Base-by-base conservation (phyloP, 345 rosid genomes). In the Kandelia obovata region DNA sequence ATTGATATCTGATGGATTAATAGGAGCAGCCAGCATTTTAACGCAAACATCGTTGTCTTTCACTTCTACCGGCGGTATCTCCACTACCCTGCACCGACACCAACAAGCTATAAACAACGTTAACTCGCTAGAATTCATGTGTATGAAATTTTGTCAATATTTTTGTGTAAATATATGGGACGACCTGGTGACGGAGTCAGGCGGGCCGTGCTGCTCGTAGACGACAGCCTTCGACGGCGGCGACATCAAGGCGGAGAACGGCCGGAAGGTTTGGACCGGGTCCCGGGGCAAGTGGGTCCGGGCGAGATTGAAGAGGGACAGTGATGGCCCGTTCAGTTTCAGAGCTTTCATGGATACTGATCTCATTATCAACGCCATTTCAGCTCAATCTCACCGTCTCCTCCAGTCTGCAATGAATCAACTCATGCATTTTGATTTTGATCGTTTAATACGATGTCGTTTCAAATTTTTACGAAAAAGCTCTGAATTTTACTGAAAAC, bases 1-100 rank as follows among this genome's bases (percentile, higher is more conserved):
- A 67, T 93, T 93, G 30, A 93, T 84, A 79, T 91, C 97, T 11
- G 92, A 91, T 7, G 98, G 98, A 77, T 93, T 93, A 69, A 93
- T 88, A 10, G 98, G 97, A 66, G 94, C 77, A 37, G 96, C 98
- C 52, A 93, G 79, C 98, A 93, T 93, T 73, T 78, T 89, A 62
- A 91, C 91, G 69, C 97, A 93, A 51, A 88, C 91, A 67, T 89
- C 91, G 32, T 83, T 82, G 67, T 83, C 92, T 84, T 82, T 89
- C 70, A 89, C 84, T 83, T 84, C 85, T 9, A 88, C 89, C 11
- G 92, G 91, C 37, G 92, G 86, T 52, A 91, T 64, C 81, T 89
- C 88, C 55, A 87, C 73, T 30, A 86, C 37, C 75, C 96, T 93
- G 70, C 49, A 43, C 34, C 17, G 67, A 73, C 21, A 49, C 9